A percentile compares a stretch with the other conserved stretches of the same genome.
These are phyloP conservation scores for Solanum ossicruentum DNA, from an alignment of 257 asterid species.

Conservation along the genomic window DNA sequence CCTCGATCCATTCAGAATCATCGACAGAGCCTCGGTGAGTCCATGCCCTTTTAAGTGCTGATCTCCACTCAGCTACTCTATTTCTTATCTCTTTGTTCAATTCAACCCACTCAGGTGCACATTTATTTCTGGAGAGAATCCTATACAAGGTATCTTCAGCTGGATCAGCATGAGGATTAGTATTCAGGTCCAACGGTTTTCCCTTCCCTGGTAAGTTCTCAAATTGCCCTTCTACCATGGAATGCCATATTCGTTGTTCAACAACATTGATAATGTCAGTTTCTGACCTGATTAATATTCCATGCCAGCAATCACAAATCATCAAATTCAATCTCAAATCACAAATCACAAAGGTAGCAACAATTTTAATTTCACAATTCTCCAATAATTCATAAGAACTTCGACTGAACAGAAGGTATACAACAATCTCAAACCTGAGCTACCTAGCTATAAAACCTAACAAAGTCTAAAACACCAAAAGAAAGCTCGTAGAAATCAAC, in stretches of 20 bases:
- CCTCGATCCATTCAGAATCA: constrained; percentile 47
- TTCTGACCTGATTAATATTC: constrained; percentile 55
- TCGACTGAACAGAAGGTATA: neutral
- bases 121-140: constrained; percentile 66
- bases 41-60: constrained; percentile 52
- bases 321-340: neutral
- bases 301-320: neutral
- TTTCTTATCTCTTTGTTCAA: constrained; percentile 70
- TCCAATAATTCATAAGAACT: neutral
- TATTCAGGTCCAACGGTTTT: constrained; percentile 65
- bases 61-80: constrained; percentile 46
- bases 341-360: neutral
- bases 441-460: neutral
- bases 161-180: constrained; percentile 77
- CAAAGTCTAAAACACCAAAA: neutral
- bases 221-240: constrained; percentile 92
- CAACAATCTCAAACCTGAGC: neutral
- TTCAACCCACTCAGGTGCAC: constrained; percentile 94
- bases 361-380: neutral
- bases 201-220: constrained; percentile 85
- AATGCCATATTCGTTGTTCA: constrained; percentile 74
- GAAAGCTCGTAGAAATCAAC: neutral
- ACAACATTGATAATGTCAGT: constrained; percentile 75
- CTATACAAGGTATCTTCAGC: constrained; percentile 82
- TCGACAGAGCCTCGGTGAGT: constrained; percentile 10